phyloP scores from a whole-genome alignment of 257 asterid species.

The Avicennia marina region DNA sequence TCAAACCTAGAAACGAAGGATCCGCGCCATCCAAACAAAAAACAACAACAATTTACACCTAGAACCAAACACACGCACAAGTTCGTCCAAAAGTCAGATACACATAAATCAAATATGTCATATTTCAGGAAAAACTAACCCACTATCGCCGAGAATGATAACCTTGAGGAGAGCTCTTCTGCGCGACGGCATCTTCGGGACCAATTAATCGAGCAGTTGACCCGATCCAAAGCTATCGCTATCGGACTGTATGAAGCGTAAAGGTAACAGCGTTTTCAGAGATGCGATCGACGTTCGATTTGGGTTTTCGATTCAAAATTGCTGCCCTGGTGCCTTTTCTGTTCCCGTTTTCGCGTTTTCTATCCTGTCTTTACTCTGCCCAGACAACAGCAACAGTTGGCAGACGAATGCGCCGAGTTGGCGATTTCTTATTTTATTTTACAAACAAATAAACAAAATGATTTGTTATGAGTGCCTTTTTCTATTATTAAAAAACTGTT shows the following conservation, averaged over 20 bases:
- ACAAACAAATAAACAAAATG: no score
- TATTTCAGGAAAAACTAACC: no score
- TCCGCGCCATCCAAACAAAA: conserved; percentile 5
- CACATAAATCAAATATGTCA: neutral
- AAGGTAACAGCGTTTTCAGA: no score
- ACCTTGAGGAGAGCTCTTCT: conserved; percentile 97
- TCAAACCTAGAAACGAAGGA: conserved; percentile 13
- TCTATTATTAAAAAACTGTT: no score
- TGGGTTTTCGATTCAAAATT: conserved; percentile 10
- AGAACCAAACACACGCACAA: no score
- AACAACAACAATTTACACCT: neutral
- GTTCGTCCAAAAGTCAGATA: neutral
- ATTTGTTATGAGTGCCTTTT: no score
- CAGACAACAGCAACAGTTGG: conserved; percentile 12
- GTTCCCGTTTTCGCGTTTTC: neutral
- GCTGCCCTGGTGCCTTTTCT: neutral
- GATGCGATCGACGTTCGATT: conserved; percentile 19
- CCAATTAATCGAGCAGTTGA: conserved; percentile 13
- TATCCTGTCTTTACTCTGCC: conserved; percentile 10
- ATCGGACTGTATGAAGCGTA: no score
- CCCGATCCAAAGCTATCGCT: conserved; percentile 34
- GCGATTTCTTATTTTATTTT: neutral
- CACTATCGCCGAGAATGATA: conserved; percentile 99
- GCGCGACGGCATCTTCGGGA: conserved; percentile 72
- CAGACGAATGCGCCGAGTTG: conserved; percentile 27